phyloP scores from a whole-genome alignment of 176 grass and related monocot genomes.

The Musa schizocarpa region DNA sequence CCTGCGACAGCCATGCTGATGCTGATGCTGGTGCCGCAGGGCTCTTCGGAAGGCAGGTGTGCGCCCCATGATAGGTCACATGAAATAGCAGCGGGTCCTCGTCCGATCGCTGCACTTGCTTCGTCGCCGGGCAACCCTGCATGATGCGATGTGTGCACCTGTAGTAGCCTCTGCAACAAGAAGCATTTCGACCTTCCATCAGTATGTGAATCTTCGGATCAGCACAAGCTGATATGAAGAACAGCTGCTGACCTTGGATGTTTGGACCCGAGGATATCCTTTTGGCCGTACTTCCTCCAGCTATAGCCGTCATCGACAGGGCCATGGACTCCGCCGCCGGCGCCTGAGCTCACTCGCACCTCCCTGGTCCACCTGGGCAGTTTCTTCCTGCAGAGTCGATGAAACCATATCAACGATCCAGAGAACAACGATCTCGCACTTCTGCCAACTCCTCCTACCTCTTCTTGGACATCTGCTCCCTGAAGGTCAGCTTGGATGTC shows the following conservation, averaged over 20 bases:
- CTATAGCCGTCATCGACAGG: slow-evolving; percentile 52
- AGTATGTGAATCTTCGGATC: not conserved
- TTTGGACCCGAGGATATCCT: slow-evolving; percentile 74
- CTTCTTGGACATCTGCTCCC: slow-evolving; percentile 50
- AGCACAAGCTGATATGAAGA: not conserved
- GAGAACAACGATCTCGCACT: too few species aligned
- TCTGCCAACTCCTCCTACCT: slow-evolving; percentile 21
- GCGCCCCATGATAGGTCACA: slow-evolving; percentile 54
- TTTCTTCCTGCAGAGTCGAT: slow-evolving; percentile 35
- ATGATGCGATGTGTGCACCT: slow-evolving; percentile 63
- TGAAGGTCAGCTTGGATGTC: slow-evolving; percentile 30
- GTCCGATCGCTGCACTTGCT: slow-evolving; percentile 76
- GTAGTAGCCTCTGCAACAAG: slow-evolving; percentile 60
- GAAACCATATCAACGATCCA: too few species aligned
- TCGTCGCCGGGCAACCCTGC: slow-evolving; percentile 54
- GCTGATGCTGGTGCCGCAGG: not conserved
- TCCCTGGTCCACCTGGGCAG: slow-evolving; percentile 30
- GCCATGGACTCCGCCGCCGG: slow-evolving; percentile 17
- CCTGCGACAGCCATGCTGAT: not conserved
- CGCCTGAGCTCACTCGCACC: slow-evolving; percentile 30
- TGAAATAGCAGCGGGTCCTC: slow-evolving; percentile 49
- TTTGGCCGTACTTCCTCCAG: slow-evolving; percentile 98
- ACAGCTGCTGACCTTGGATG: slow-evolving; percentile 60
- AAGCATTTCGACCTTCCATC: not conserved
- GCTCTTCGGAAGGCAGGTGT: slow-evolving; percentile 42